These are phyloP conservation scores for Angomonas desouzai DNA, from an alignment of 208 protist genomes.

Conservation along the genomic window DNA sequence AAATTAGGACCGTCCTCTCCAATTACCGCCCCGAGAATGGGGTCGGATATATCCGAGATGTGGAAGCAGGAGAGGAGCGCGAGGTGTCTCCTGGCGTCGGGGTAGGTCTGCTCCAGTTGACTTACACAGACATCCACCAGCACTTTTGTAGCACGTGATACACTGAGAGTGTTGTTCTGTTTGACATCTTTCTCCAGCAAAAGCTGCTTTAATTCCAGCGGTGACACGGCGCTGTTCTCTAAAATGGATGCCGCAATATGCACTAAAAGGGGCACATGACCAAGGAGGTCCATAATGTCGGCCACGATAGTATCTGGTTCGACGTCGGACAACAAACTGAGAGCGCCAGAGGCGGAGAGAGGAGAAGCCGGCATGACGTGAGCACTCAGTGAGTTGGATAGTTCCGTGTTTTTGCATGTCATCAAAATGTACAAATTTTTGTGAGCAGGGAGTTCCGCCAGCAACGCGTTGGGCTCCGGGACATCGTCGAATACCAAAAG, in stretches of 20 bases:
- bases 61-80: constrained; percentile 56
- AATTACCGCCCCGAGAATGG: constrained; percentile 39
- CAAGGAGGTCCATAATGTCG: constrained; percentile 34
- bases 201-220: constrained; percentile 18
- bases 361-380: constrained; percentile 30
- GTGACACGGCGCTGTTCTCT: constrained; percentile 24
- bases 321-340: constrained; percentile 34
- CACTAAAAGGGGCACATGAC: constrained; percentile 72
- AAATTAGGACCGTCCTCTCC: constrained; percentile 43
- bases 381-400: constrained; percentile 19
- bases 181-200: constrained; percentile 29
- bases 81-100: constrained; percentile 29
- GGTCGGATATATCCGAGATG: constrained; percentile 48
- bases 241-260: constrained; percentile 48
- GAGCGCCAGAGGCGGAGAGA: constrained; percentile 27
- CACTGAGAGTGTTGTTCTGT: constrained; percentile 45
- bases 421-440: constrained; percentile 62
- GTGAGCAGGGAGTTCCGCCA: constrained; percentile 49
- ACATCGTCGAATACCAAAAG: constrained; percentile 82
- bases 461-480: constrained; percentile 19
- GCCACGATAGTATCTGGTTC: constrained; percentile 20
- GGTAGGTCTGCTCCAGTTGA: constrained; percentile 34
- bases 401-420: constrained; percentile 35
- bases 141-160: constrained; percentile 42
- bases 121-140: constrained; percentile 46